Evolutionary conservation across 257 asterid species (phyloP), one percentile per base, ranked within the genome.

Genomic region (Nicotiana obtusifolia): DNA sequence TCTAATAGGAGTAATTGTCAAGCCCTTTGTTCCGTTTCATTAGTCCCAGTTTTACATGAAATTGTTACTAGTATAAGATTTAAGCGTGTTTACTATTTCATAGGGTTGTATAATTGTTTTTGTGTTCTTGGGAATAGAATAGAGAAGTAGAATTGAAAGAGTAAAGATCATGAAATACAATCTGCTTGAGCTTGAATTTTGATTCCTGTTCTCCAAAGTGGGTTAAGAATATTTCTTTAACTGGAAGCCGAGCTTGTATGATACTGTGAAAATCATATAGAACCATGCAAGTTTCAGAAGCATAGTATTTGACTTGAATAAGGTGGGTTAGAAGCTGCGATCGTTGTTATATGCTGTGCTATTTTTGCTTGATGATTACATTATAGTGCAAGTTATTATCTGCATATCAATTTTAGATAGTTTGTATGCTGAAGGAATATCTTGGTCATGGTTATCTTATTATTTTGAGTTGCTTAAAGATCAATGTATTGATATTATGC

Each of bases 401-500:
- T 47, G 24, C 37, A 3, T 73, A 14, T 35, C 4, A 28, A 73
- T 14, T 64, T 24, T 47, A 24, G 41, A 47, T 47, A 6, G 30
- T 44, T 41, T 44, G 56, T 73, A 73, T 47, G 61, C 79, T 47
- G 79, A n/a, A n/a, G n/a, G n/a, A n/a, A n/a, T n/a, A n/a, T n/a
- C n/a, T n/a, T n/a, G n/a, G n/a, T n/a, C n/a, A n/a, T n/a, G n/a
- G n/a, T n/a, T n/a, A n/a, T n/a, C 41, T n/a, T 31, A 41, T 26
- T 71, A 57, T 60, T 49, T 53, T 35, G 5, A 49, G 37, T 53
- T 77, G 77, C 67, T 82, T 22, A 77, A 44, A 24, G 77, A 33
- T 41, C 80, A 7, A 15, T 73, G 47, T 31, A 9, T 71, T 82
- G 61, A 71, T 73, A 11, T 67, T 17, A 81, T 82, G 80, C 78